A percentile compares a stretch with the other conserved stretches of the same genome.
phyloP scores from a whole-genome alignment of 2,329 filamentous ascomycete genomes.

The Alternaria metachromatica region DNA sequence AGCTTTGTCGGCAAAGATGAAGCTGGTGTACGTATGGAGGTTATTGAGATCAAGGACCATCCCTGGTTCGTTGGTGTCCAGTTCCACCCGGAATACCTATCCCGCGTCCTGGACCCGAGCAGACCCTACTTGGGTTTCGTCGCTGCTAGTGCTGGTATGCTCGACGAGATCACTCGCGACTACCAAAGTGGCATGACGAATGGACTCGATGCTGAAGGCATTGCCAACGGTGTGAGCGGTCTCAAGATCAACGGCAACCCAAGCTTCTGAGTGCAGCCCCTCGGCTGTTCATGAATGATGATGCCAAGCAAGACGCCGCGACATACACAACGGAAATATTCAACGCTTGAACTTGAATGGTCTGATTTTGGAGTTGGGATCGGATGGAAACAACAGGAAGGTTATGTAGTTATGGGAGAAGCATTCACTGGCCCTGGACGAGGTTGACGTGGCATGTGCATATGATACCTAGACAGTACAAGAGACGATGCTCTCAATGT shows the following conservation, averaged over 20 bases:
- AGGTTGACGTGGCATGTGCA: slow-evolving; percentile 10
- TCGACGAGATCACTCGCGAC: slow-evolving; percentile 57
- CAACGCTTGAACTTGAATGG: neutral
- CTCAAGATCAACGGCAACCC: slow-evolving; percentile 28
- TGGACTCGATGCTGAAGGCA: slow-evolving; percentile 20
- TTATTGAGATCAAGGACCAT: slow-evolving; percentile 82
- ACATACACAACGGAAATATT: neutral
- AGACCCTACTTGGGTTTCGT: slow-evolving; percentile 85
- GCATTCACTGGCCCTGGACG: slow-evolving; percentile 1
- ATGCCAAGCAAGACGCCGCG: neutral
- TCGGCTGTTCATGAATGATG: neutral
- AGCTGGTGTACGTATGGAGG: slow-evolving; percentile 79
- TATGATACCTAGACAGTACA: slow-evolving; percentile 14
- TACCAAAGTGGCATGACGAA: slow-evolving; percentile 28
- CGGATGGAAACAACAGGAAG: neutral
- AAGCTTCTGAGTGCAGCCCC: slow-evolving; percentile 13
- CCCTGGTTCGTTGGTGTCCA: slow-evolving; percentile 87
- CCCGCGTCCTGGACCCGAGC: slow-evolving; percentile 74
- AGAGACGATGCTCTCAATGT: neutral
- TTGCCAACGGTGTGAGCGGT: slow-evolving; percentile 34
- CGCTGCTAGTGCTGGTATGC: slow-evolving; percentile 74
- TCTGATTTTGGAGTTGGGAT: neutral
- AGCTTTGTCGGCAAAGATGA: slow-evolving; percentile 82
- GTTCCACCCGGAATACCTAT: slow-evolving; percentile 87
- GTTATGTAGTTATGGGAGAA: slow-evolving; percentile 3